phyloP scores from a whole-genome alignment of 768 basidiomycete species.

The Cystofilobasidium macerans region DNA sequence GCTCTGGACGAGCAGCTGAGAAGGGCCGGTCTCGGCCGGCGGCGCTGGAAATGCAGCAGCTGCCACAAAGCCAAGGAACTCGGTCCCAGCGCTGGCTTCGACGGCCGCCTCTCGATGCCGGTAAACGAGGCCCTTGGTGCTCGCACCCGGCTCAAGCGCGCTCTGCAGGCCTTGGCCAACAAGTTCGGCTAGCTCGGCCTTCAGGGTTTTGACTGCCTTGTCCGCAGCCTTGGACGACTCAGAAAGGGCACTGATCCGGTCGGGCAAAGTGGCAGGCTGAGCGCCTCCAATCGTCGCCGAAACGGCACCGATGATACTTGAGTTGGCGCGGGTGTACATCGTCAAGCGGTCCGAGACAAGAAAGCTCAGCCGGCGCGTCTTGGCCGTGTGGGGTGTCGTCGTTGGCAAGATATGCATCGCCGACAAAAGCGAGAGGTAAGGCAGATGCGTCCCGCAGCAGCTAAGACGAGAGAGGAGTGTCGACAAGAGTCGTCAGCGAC shows the following conservation, averaged over 20 bases:
- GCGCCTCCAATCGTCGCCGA: constrained; percentile 56
- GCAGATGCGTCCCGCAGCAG: constrained; percentile 75
- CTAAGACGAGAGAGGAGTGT: not conserved
- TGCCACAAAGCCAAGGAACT: constrained; percentile 10
- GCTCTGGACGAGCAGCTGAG: constrained; percentile 3
- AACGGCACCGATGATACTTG: constrained; percentile 48
- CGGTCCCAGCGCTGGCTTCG: constrained; percentile 15
- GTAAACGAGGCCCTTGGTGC: constrained; percentile 1
- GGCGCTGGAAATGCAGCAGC: not conserved
- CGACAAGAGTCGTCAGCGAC: not conserved
- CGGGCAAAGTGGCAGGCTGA: constrained; percentile 47
- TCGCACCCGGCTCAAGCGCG: not conserved
- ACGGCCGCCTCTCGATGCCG: not conserved
- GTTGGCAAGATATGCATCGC: constrained; percentile 58
- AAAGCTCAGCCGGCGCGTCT: constrained; percentile 68
- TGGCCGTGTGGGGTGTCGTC: constrained; percentile 30
- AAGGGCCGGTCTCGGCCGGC: not conserved
- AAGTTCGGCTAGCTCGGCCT: constrained; percentile 12
- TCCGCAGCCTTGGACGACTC: constrained; percentile 25
- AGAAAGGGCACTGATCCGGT: constrained; percentile 44
- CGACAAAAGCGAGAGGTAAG: constrained; percentile 48
- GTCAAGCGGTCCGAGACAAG: constrained; percentile 68
- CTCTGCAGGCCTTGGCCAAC: not conserved
- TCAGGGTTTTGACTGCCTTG: constrained; percentile 1
- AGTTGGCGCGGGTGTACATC: constrained; percentile 50